These are phyloP conservation scores for Hordeum marinum DNA, from an alignment of 176 grass and related monocot species.

Conservation along the genomic window DNA sequence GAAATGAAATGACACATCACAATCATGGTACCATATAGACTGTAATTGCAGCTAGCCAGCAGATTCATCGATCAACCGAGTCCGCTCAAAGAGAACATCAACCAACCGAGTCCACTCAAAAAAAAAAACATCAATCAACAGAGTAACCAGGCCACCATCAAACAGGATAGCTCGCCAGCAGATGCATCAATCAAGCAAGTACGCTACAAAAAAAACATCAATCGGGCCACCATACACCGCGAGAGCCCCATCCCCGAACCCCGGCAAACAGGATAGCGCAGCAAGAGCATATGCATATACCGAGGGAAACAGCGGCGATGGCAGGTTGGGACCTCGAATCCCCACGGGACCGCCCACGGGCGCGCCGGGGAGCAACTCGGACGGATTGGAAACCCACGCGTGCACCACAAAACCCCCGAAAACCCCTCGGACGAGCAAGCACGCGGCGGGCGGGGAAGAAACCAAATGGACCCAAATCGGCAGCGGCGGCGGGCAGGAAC, in stretches of 20 bases:
- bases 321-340: not conserved
- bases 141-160: not conserved
- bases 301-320: not conserved
- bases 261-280: not conserved
- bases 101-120: not conserved
- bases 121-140: not conserved
- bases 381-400: not conserved
- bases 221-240: too few relatives aligned
- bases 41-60: not conserved
- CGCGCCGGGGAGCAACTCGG: not conserved
- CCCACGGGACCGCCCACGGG: not conserved
- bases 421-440: not conserved
- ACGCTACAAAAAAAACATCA: not conserved
- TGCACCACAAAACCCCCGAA: not conserved
- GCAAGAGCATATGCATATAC: not conserved
- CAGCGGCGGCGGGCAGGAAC: not conserved
- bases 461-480: not conserved
- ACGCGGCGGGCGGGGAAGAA: not conserved
- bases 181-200: too few relatives aligned
- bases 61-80: not conserved
- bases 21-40: not conserved
- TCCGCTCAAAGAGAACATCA: too few relatives aligned
- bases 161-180: not conserved
- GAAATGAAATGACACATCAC: not conserved
- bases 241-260: not conserved